Evolutionary conservation across 2,329 filamentous ascomycete genomes (phyloP).

Genomic region (Arthrobotrys musiformis): DNA sequence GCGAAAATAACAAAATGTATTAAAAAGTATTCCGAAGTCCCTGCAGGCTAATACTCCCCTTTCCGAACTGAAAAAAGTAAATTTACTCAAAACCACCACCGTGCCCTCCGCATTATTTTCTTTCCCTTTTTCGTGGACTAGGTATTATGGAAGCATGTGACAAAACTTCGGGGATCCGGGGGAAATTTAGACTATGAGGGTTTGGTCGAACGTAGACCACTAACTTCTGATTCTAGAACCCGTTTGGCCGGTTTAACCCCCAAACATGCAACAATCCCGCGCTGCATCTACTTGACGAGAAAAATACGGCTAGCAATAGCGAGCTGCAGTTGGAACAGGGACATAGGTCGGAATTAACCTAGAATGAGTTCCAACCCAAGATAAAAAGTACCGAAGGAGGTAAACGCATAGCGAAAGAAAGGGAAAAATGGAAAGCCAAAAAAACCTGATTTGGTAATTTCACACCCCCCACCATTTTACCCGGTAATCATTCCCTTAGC

Average conservation of each 20-base stretch:
- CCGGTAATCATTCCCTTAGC: background rate
- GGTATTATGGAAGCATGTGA: constrained; percentile 3
- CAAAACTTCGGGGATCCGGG: background rate
- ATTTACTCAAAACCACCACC: background rate
- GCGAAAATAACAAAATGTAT: background rate
- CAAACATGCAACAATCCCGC: background rate
- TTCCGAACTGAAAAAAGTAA: background rate
- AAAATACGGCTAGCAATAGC: no score
- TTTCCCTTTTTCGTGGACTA: constrained; percentile 9
- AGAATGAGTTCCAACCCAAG: no score
- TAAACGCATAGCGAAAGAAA: no score
- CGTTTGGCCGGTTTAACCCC: background rate
- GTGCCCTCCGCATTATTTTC: no score
- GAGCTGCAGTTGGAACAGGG: no score
- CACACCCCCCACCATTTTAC: background rate
- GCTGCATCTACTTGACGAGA: background rate
- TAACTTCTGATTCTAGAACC: background rate
- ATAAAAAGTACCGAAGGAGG: no score
- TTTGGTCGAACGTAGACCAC: background rate
- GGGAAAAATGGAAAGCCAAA: background rate
- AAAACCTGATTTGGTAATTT: background rate
- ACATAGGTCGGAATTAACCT: no score
- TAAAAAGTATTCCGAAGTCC: background rate
- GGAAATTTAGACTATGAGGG: background rate
- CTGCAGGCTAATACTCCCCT: background rate